Percentiles rank a stretch among this genome's conserved stretches.
phyloP scores from a whole-genome alignment of 495 filamentous ascomycete species.

The Choiromyces venosus region DNA sequence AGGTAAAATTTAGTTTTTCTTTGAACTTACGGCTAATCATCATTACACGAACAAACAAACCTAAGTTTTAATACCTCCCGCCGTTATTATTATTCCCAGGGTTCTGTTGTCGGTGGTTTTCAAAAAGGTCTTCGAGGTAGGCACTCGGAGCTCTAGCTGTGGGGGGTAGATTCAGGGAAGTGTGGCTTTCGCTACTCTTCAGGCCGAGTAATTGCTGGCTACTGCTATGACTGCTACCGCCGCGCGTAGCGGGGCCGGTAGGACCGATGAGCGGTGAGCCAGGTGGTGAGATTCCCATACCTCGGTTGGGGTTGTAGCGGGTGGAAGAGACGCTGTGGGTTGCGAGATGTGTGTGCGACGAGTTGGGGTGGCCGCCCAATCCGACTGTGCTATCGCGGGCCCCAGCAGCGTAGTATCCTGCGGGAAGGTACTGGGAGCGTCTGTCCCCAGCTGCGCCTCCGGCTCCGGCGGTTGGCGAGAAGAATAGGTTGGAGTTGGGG shows the following conservation, averaged over 20 bases:
- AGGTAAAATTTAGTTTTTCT: not conserved
- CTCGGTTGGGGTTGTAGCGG: slow-evolving; percentile 46
- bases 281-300: slow-evolving; percentile 56
- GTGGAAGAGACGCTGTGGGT: slow-evolving; percentile 49
- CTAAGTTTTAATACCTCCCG: slow-evolving; percentile 9
- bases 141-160: slow-evolving; percentile 79
- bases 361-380: slow-evolving; percentile 51
- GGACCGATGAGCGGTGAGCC: slow-evolving; percentile 55
- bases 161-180: slow-evolving; percentile 63
- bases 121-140: slow-evolving; percentile 88
- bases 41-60: not conserved
- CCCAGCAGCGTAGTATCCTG: slow-evolving; percentile 83
- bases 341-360: slow-evolving; percentile 53
- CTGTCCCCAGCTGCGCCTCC: slow-evolving; percentile 45
- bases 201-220: slow-evolving; percentile 41
- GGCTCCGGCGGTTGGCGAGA: slow-evolving; percentile 80
- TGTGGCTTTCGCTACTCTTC: slow-evolving; percentile 56
- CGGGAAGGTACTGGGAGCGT: slow-evolving; percentile 69
- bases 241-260: slow-evolving; percentile 20
- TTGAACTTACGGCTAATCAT: not conserved
- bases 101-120: slow-evolving; percentile 50
- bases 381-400: slow-evolving; percentile 50
- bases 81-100: slow-evolving; percentile 4
- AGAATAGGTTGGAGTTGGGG: slow-evolving; percentile 65
- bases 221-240: slow-evolving; percentile 38